Base-by-base conservation (phyloP, 305 asterid genomes). In the Striga hermonthica region DNA sequence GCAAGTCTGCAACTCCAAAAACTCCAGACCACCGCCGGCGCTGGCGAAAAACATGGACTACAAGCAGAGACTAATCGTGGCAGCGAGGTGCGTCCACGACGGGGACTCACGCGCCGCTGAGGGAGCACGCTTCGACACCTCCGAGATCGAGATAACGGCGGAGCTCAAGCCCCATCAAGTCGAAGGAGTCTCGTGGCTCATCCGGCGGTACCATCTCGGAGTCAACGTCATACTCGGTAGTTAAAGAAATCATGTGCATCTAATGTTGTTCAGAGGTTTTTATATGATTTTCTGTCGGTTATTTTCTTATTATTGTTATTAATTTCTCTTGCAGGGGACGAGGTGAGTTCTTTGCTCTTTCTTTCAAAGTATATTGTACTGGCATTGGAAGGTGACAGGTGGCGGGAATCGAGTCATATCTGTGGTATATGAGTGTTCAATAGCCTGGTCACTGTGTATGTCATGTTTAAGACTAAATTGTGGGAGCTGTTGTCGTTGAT, bases 191-290 rank as follows among this genome's bases (percentile, higher is more conserved):
- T 76, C 85, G 45, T 91, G 98, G 97, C 97, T 92, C 69, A 81
- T 89, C 57, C 89, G 81, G 55, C 85, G 91, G 41, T 89, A 85
- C 79, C 84, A 68, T 53, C 83, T 81, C 64, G 98, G 97, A 68
- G 95, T 81, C 86, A 92, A 89, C 78, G 96, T 86, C 81, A 75
- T 89, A 60, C 97, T 92, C 56, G 98, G 98, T 89, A 86, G 8
- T 37, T 22, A 31, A 39, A 47, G 50, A 34, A 7, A 35, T 45
- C 28, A 39, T 45, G 12, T 40, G 4, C 53, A 39, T 36, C 40
- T 15, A 31, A 4, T 28, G n/a, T 34, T 50, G 35, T 47, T 41
- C 45, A 38, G 45, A 16, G 57, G 58, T 55, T 56, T 3, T 64
- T 5, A 54, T 39, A 4, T 64, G 63, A 71, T 31, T 62, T 4